Conservation (phyloP, 2,329 filamentous ascomycete species). For the Penicillium sp. region DNA sequence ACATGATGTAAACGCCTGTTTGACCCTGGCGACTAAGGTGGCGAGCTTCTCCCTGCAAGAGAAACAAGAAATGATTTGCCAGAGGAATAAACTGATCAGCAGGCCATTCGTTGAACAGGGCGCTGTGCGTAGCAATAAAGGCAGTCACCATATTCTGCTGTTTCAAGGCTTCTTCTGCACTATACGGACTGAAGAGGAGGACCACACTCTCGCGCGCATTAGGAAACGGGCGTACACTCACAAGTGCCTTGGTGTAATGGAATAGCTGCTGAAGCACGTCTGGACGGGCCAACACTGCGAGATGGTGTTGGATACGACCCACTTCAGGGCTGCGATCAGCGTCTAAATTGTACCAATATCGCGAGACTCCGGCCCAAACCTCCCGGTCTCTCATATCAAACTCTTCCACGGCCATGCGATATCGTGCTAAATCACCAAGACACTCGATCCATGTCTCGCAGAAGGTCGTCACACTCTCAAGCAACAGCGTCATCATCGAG, state of each 20-base stretch:
- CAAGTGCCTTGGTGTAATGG: conserved; percentile 61
- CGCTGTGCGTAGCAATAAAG: conserved; percentile 58
- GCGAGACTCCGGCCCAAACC: conserved; percentile 76
- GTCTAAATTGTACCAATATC: conserved; percentile 82
- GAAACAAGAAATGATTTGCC: conserved; percentile 44
- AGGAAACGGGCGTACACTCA: conserved; percentile 56
- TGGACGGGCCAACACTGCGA: conserved; percentile 67
- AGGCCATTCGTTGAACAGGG: conserved; percentile 46
- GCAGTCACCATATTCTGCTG: conserved; percentile 46
- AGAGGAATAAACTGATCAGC: conserved; percentile 43
- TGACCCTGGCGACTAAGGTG: conserved; percentile 53
- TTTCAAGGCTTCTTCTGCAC: conserved; percentile 32
- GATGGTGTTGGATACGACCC: conserved; percentile 82
- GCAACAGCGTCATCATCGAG: conserved; percentile 82
- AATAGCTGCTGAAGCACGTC: conserved; percentile 61
- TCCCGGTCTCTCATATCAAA: conserved; percentile 74
- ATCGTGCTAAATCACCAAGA: conserved; percentile 80
- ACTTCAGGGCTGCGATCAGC: conserved; percentile 74
- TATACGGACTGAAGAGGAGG: conserved; percentile 56
- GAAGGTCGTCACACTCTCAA: conserved; percentile 82
- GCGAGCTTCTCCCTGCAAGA: conserved; percentile 53
- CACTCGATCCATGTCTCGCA: conserved; percentile 94
- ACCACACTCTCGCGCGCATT: conserved; percentile 60
- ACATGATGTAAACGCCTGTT: conserved; percentile 57
- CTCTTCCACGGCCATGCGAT: conserved; percentile 90